These are phyloP conservation scores for Calendula officinalis DNA, from an alignment of 129 eudicot genomes.

Conservation along the genomic window DNA sequence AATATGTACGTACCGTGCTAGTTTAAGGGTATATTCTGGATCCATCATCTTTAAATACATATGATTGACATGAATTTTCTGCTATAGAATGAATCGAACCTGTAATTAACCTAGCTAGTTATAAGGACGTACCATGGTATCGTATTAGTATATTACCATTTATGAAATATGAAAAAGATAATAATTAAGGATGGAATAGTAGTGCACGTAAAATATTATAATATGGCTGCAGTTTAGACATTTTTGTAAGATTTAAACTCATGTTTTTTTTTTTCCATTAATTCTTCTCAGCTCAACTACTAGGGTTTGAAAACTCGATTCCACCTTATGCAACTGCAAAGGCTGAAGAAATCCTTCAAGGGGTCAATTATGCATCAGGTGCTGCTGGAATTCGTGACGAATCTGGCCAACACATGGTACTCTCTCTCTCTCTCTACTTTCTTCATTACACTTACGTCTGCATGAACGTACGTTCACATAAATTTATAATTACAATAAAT, in stretches of 20 bases:
- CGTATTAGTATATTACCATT: too few species aligned
- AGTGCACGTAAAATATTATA: not conserved
- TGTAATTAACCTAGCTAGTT: too few species aligned
- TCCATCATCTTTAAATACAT: not conserved
- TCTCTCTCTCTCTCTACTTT: not conserved
- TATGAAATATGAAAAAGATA: too few species aligned
- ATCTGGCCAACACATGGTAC: slow-evolving; percentile 37
- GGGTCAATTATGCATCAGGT: slow-evolving; percentile 63
- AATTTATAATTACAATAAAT: not conserved
- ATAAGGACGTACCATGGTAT: too few species aligned
- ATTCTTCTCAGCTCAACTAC: slow-evolving; percentile 40
- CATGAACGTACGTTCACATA: slow-evolving; percentile 2
- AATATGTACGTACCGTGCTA: not conserved
- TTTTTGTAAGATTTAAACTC: not conserved
- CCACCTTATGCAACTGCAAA: slow-evolving; percentile 44
- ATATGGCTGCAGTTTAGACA: not conserved
- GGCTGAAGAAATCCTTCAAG: slow-evolving; percentile 11
- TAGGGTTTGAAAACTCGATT: slow-evolving; percentile 43
- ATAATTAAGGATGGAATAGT: too few species aligned
- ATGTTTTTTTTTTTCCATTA: not conserved
- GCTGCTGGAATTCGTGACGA: slow-evolving; percentile 54
- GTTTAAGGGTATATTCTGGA: not conserved
- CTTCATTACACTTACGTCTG: not conserved
- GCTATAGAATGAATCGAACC: too few species aligned
- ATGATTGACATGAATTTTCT: too few species aligned